Evolutionary conservation across 768 basidiomycete species (phyloP), one percentile per base, ranked within the genome.

Genomic region (Lactarius sanguifluus): DNA sequence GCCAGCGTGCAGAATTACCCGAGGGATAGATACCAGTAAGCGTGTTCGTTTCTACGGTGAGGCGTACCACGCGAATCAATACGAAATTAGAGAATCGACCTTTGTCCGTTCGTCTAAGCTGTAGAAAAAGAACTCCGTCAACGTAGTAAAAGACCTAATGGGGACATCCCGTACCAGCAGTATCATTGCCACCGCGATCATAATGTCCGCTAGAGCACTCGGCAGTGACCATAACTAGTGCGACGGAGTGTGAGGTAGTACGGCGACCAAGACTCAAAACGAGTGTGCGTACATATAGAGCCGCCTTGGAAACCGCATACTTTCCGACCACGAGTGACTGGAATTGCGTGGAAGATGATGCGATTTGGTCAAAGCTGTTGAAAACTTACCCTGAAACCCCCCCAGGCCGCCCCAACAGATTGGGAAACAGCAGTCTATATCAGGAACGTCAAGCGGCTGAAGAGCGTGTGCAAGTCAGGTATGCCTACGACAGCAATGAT

Each of bases 1-100:
- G 5, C 36, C 9, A 38, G 36, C 10, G 32, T 4, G 5, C 5
- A 0, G 34, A 15, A 6, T 16, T 15, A 12, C 28, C 20, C 12
- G 2, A 25, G 9, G 28, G 32, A 62, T 67, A 4, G 61, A 59
- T 10, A 68, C 69, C 23, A 58, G 70, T 23, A 55, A 70, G 64
- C 5, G 62, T 28, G 55, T 72, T 73, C 7, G 73, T 72, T 57
- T 73, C 72, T 30, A 73, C 59, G 12, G 71, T 71, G 20, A 73
- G 32, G 9, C 71, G 70, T 3, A 73, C 69, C 6, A 73, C 50
- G 15, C 50, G 50, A 52, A 52, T 16, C 25, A 52, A 25, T 4
- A 52, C 50, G 25, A 52, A 28, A 16, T 6, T 20, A 20, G 36
- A 52, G 52, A 18, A 28, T 18, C 41, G 30, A 32, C 38, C 18